phyloP scores from a whole-genome alignment of 2,329 filamentous ascomycete species.

The Pestalotiopsis fici region DNA sequence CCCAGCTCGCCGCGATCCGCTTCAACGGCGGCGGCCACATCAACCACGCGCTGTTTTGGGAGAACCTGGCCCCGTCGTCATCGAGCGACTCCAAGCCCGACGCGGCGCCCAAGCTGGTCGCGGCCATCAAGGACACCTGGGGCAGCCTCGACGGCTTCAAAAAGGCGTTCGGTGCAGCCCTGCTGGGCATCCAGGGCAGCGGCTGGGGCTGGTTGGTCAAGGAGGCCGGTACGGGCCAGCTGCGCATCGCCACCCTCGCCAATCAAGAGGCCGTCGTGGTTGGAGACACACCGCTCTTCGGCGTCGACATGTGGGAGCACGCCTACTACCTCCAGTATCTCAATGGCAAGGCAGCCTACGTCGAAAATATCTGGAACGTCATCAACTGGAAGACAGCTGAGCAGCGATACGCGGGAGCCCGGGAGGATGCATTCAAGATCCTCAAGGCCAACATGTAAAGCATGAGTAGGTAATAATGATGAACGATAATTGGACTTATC shows the following conservation, averaged over 20 bases:
- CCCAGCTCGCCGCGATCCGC: constrained; percentile 70
- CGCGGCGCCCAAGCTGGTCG: constrained; percentile 57
- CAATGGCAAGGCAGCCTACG: constrained; percentile 74
- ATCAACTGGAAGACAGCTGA: constrained; percentile 77
- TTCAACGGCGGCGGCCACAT: constrained; percentile 93
- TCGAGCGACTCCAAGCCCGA: constrained; percentile 58
- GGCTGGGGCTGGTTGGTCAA: constrained; percentile 89
- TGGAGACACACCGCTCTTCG: constrained; percentile 69
- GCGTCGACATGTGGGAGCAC: constrained; percentile 92
- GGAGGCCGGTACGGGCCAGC: constrained; percentile 55
- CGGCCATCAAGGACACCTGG: constrained; percentile 66
- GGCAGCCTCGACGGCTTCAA: constrained; percentile 69
- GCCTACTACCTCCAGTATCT: constrained; percentile 86
- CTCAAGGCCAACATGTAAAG: constrained; percentile 28
- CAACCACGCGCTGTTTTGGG: constrained; percentile 93
- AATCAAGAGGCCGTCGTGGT: constrained; percentile 77
- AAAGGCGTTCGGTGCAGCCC: constrained; percentile 62
- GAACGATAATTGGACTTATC: neutral
- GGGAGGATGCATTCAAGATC: constrained; percentile 29
- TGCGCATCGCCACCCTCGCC: constrained; percentile 79
- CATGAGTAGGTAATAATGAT: neutral
- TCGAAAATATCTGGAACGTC: constrained; percentile 76
- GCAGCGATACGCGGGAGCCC: constrained; percentile 49
- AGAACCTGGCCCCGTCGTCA: constrained; percentile 68
- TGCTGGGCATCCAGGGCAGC: constrained; percentile 77